Conservation (phyloP, 768 basidiomycete genomes). For the Rhodosporidiobolus odoratus region DNA sequence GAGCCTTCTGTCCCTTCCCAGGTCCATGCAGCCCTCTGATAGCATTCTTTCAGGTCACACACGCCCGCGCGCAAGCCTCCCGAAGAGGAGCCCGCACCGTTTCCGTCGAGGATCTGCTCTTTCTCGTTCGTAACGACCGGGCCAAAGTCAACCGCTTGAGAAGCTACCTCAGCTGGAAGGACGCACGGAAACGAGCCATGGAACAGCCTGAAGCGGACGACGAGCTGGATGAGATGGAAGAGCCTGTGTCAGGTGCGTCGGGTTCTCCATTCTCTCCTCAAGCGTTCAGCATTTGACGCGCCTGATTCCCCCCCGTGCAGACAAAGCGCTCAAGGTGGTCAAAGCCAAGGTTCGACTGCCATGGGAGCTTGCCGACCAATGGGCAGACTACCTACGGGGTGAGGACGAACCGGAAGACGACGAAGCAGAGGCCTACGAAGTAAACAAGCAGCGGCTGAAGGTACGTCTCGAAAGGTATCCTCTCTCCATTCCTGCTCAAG, state of each 20-base stretch:
- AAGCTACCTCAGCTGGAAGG: conserved; percentile 94
- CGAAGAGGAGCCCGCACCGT: conserved; percentile 78
- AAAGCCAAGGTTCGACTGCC: conserved; percentile 92
- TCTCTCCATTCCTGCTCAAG: not conserved
- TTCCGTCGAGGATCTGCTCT: conserved; percentile 90
- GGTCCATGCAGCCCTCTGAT: not conserved
- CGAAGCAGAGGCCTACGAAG: conserved; percentile 90
- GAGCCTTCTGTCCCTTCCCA: conserved; percentile 36
- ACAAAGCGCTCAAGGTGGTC: conserved; percentile 62
- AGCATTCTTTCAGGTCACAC: conserved; percentile 58
- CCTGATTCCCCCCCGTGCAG: conserved; percentile 40
- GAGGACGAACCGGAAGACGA: conserved; percentile 93
- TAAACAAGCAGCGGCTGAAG: conserved; percentile 79
- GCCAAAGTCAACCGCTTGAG: conserved; percentile 87
- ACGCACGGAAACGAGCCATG: conserved; percentile 90
- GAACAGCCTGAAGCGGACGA: conserved; percentile 46
- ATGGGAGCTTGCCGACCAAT: conserved; percentile 90
- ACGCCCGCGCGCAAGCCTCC: conserved; percentile 76
- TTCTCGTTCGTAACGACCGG: conserved; percentile 87
- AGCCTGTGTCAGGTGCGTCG: conserved; percentile 51
- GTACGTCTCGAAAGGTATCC: conserved; percentile 47
- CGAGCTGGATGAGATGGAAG: conserved; percentile 76
- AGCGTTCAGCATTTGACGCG: not conserved
- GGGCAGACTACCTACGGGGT: conserved; percentile 70
- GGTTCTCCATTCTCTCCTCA: not conserved